phyloP scores from a whole-genome alignment of 176 grass and related monocot species.

The Carex parvula region DNA sequence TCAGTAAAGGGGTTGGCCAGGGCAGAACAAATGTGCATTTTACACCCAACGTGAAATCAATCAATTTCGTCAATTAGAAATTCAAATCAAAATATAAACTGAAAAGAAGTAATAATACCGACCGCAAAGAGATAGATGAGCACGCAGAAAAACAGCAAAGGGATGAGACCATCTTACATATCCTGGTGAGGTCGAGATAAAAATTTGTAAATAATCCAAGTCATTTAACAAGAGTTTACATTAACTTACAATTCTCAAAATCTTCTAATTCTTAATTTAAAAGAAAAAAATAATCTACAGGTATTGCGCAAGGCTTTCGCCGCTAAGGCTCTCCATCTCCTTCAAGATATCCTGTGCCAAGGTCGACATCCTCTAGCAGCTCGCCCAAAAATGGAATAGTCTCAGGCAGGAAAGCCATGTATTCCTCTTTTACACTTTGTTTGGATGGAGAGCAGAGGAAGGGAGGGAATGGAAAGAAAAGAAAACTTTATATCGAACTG shows the following conservation, averaged over 20 bases:
- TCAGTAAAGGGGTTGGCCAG: no score
- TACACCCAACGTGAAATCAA: no score
- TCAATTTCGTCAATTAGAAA: background rate
- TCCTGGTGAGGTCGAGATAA: background rate
- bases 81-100: background rate
- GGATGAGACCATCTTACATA: constrained; percentile 39
- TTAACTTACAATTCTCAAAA: background rate
- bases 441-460: no score
- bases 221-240: background rate
- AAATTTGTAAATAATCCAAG: background rate
- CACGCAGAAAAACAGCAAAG: constrained; percentile 47
- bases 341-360: constrained; percentile 67
- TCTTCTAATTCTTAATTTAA: background rate
- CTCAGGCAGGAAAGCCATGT: constrained; percentile 62
- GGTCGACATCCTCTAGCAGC: constrained; percentile 62
- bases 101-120: constrained; percentile 15
- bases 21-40: no score
- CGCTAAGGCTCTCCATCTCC: constrained; percentile 69
- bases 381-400: constrained; percentile 75
- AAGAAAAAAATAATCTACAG: constrained; percentile 28
- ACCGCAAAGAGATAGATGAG: constrained; percentile 83
- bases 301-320: constrained; percentile 66
- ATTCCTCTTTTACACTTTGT: constrained; percentile 56
- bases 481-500: no score
- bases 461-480: no score